Base-by-base conservation (phyloP, 23 red algal species). In the Gracilaria vermiculophylla region DNA sequence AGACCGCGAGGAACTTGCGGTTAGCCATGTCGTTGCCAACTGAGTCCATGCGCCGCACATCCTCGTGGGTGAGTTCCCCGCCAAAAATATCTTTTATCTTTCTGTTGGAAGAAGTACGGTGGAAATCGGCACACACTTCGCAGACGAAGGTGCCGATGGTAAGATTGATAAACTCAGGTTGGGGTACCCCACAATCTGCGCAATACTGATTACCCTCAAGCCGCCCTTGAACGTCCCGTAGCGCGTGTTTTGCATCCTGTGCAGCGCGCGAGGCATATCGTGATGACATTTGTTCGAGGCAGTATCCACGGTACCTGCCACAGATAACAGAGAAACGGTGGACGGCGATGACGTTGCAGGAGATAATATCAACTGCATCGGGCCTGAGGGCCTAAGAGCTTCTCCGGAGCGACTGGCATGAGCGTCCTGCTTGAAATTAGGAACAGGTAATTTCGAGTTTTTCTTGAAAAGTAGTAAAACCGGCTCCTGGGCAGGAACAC, bases 121-220 rank as follows among this genome's bases (percentile, higher is more conserved):
- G 85, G 20, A 89, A 43, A 21, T 89, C 75, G 20, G 85, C 69
- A 42, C 85, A 89, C 5, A 69, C 25, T 1, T 78, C 53, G 20
- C 85, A 89, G 13, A 89, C 56, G 48, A 89, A 79, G 27, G 70
- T 89, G 37, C 85, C 85, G 4, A 89, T 78, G 47, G 85, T 89
- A 43, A 78, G 41, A 70, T 80, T 79, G 34, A 89, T 78, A 24
- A 89, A 89, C 20, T 80, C 75, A 39, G 85, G 85, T 19, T 43
- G 34, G 33, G 53, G 51, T 15, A 58, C 45, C 3, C 70, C 69
- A 43, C 85, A 89, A 41, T 89, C 85, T 29, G 85, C 85, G 53
- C 85, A 89, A 19, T 53, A 78, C 42, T 78, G 50, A 62, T 89
- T 80, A 5, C 73, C 85, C 50, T 89, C 85, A 9, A 64, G n/a